Conservation (phyloP, 495 filamentous ascomycete genomes). For the Penicillium subrubescens region DNA sequence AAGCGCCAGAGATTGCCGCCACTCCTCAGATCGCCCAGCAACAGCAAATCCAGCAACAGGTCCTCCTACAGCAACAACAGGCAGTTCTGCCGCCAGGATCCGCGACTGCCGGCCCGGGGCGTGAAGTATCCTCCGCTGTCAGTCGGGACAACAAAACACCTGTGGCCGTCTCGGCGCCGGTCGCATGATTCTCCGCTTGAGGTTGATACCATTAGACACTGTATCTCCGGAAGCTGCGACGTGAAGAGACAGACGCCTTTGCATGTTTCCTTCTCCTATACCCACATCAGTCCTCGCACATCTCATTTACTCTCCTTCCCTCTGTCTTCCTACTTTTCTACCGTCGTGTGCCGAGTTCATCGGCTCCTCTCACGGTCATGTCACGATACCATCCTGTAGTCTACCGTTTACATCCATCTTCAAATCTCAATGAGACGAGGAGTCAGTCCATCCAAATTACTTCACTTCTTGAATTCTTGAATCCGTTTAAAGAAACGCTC, state of each 20-base stretch:
- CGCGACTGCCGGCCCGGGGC: constrained; percentile 43
- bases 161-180: constrained; percentile 32
- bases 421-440: constrained; percentile 5
- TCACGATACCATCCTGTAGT: constrained; percentile 28
- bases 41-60: constrained; percentile 49
- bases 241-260: not conserved
- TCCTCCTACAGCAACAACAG: constrained; percentile 40
- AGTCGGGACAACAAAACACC: constrained; percentile 18
- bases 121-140: constrained; percentile 26
- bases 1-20: constrained; percentile 70
- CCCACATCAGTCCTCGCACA: constrained; percentile 12
- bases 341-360: constrained; percentile 7
- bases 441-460: not conserved
- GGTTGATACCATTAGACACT: constrained; percentile 5
- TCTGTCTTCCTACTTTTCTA: constrained; percentile 13
- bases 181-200: constrained; percentile 28
- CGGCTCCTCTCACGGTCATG: constrained; percentile 12
- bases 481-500: not conserved
- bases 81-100: constrained; percentile 44
- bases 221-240: constrained; percentile 5
- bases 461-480: not conserved
- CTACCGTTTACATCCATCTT: constrained; percentile 15
- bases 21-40: constrained; percentile 50
- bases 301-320: constrained; percentile 6
- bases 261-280: constrained; percentile 21